phyloP scores from a whole-genome alignment of 192 early-diverging fungal species.

The Gryganskiella cystojenkinii region DNA sequence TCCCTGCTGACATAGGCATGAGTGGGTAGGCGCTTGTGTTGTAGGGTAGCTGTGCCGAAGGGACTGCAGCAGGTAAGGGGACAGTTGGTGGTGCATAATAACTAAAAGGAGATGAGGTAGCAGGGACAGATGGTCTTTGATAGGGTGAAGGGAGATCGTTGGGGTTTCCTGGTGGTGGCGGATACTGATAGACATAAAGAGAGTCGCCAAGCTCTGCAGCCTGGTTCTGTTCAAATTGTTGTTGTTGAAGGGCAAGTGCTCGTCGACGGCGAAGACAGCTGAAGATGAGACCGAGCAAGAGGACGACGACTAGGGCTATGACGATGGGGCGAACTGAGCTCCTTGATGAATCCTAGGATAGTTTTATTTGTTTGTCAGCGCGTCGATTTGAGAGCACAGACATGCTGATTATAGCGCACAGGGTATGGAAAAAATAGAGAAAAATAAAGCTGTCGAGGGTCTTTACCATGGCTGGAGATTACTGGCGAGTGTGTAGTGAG shows the following conservation, averaged over 20 bases:
- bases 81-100: not conserved
- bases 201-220: not conserved
- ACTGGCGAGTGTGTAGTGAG: not conserved
- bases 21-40: conserved; percentile 2
- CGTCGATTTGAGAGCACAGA: not conserved
- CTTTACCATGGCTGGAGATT: not conserved
- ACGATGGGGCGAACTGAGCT: not conserved
- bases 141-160: not conserved
- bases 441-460: not conserved
- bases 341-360: not conserved
- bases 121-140: not conserved
- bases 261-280: conserved; percentile 8
- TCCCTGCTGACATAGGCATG: conserved; percentile 1
- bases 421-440: not conserved
- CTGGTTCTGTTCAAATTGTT: not conserved
- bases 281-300: conserved; percentile 14
- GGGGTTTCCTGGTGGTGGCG: conserved; percentile 8
- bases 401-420: not conserved
- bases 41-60: not conserved
- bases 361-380: not conserved
- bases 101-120: too few species aligned
- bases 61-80: not conserved
- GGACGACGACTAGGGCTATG: conserved; percentile 13
- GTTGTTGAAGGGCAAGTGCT: not conserved
- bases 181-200: conserved; percentile 18